phyloP scores from a whole-genome alignment of 1,139 yeast species.

The Geotrichum citri-aurantii region DNA sequence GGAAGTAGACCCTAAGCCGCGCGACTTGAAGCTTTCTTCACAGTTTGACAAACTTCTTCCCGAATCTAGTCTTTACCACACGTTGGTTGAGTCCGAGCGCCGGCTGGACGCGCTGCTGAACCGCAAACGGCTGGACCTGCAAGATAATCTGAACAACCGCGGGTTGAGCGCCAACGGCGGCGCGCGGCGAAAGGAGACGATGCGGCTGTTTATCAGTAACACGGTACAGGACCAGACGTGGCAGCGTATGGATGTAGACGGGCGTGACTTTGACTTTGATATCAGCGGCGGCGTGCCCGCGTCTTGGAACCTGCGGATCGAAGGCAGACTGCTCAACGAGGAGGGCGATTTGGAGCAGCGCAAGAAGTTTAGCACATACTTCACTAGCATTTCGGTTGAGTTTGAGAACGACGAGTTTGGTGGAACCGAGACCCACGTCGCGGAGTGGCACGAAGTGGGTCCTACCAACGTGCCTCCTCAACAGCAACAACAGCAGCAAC shows the following conservation, averaged over 20 bases:
- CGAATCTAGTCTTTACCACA: constrained; percentile 64
- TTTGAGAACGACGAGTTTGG: constrained; percentile 43
- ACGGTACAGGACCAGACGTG: constrained; percentile 85
- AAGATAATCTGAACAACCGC: constrained; percentile 47
- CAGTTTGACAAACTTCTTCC: constrained; percentile 61
- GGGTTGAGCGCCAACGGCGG: constrained; percentile 10
- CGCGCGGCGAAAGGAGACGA: constrained; percentile 45
- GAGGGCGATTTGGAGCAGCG: constrained; percentile 39
- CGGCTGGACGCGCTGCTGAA: constrained; percentile 74
- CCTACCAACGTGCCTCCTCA: constrained; percentile 5
- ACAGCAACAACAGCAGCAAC: constrained; percentile 11
- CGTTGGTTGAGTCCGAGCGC: constrained; percentile 70
- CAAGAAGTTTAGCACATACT: constrained; percentile 68
- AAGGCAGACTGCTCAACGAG: constrained; percentile 66
- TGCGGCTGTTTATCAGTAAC: constrained; percentile 79
- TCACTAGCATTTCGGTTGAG: constrained; percentile 81
- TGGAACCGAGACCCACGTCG: constrained; percentile 37
- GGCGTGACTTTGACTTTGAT: constrained; percentile 35
- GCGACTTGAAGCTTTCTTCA: constrained; percentile 62
- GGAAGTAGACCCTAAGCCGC: constrained; percentile 47
- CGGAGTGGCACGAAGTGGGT: constrained; percentile 60
- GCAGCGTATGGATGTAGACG: constrained; percentile 48
- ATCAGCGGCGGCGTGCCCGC: constrained; percentile 41
- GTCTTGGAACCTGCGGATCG: constrained; percentile 80
- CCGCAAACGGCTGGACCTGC: constrained; percentile 78